Percentiles rank a stretch among this genome's conserved stretches.
These are phyloP conservation scores for Anisodus tanguticus DNA, from an alignment of 257 asterid species.

Conservation along the genomic window DNA sequence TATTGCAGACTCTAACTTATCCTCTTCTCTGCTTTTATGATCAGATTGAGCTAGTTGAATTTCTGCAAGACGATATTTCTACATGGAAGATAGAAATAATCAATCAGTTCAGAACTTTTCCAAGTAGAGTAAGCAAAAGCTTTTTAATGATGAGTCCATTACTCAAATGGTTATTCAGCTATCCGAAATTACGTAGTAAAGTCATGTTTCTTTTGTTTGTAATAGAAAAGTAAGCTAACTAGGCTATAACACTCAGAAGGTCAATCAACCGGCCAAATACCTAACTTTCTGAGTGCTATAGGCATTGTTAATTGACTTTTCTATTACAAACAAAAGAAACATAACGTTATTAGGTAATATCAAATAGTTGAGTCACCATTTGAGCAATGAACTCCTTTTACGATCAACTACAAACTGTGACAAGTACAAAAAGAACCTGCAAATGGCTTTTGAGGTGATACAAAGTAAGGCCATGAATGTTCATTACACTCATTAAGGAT, in stretches of 20 bases:
- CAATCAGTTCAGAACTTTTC: constrained; percentile 2
- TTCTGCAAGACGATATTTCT: constrained; percentile 79
- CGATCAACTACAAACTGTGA: background rate
- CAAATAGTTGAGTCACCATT: no score
- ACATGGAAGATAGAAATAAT: constrained; percentile 33
- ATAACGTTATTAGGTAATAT: no score
- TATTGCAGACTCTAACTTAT: constrained; percentile 31
- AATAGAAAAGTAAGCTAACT: no score
- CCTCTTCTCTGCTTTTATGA: constrained; percentile 51
- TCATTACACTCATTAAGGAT: constrained; percentile 88
- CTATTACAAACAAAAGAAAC: no score
- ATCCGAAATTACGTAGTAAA: no score
- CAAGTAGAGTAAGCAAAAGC: background rate
- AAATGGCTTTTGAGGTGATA: constrained; percentile 95
- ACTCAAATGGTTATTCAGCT: background rate
- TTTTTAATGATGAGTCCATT: background rate
- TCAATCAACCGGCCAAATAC: no score
- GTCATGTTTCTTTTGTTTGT: no score
- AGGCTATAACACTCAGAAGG: no score
- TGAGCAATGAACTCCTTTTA: no score
- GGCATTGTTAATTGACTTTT: no score
- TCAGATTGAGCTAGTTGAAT: constrained; percentile 55
- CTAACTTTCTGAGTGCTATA: no score
- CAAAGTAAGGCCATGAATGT: constrained; percentile 78
- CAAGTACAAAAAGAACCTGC: constrained; percentile 48